Evolutionary conservation across 2,329 filamentous ascomycete genomes (phyloP), one percentile per base, ranked within the genome.

Genomic region (Aspergillus sp.): DNA sequence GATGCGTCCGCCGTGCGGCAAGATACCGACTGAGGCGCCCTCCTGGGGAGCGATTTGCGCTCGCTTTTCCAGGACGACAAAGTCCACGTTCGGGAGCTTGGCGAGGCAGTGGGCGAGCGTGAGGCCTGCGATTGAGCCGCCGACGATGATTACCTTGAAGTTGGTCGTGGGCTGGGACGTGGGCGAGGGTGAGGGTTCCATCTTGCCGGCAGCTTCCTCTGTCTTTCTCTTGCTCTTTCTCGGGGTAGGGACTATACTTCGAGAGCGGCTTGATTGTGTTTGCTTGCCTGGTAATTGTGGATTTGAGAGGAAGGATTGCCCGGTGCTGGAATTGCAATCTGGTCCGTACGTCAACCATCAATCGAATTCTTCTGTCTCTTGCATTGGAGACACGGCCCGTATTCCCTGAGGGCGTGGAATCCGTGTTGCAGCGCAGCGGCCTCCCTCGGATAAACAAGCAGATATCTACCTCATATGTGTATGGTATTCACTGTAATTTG

Each of bases 81-180:
- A 85, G 59, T 84, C 57, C 13, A 63, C 34, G 9, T 50, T 31
- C 19, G 34, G 34, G 9, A 46, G 28, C 45, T 38, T 52, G 1
- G 43, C 23, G 5, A 60, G 50, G 25, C 77, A 76, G 45, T 78
- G 75, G 4, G 82, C 81, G 6, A 84, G 69, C 0, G 79, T 73
- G 1, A 84, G 69, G 5, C 84, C 84, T 3, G 79, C 75, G 23
- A 85, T 72, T 55, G 80, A 76, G 6, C 81, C 83, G 23, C 83
- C 83, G 0, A 74, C 80, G 49, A 85, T 83, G 54, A 84, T 70
- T 25, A 83, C 76, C 54, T 50, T 61, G 54, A 64, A 56, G 62
- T 23, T 48, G 19, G 46, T 11, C 34, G 2, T 38, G 34, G 34
- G 13, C 9, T 38, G 9, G 34, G 34, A 2, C 34, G 13, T 48